These are phyloP conservation scores for Ceratobasidium sp. DNA, from an alignment of 1,284 basidiomycete species.

Conservation along the genomic window DNA sequence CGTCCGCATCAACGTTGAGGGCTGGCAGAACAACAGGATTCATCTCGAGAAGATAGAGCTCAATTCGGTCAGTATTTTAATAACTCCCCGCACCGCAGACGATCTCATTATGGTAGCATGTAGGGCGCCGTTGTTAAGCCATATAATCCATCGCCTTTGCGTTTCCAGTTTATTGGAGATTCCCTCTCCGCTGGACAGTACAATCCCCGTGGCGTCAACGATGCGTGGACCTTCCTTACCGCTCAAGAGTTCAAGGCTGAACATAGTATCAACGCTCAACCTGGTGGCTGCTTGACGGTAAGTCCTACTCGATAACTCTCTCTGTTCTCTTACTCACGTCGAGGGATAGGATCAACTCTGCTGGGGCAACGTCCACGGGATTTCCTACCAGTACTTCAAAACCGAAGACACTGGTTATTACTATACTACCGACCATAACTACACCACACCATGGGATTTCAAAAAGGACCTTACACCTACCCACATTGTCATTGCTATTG, in stretches of 20 bases:
- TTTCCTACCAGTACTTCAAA: slow-evolving; percentile 63
- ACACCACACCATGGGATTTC: slow-evolving; percentile 72
- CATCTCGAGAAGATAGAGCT: slow-evolving; percentile 65
- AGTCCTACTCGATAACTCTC: slow-evolving; percentile 43
- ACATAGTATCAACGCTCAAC: slow-evolving; percentile 66
- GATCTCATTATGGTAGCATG: not conserved
- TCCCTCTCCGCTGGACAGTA: slow-evolving; percentile 71
- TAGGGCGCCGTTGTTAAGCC: slow-evolving; percentile 65
- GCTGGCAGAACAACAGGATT: slow-evolving; percentile 72
- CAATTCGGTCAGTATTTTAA: slow-evolving; percentile 60
- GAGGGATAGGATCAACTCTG: slow-evolving; percentile 65
- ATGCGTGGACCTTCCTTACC: slow-evolving; percentile 70
- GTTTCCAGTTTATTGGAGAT: slow-evolving; percentile 72
- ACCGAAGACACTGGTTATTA: slow-evolving; percentile 71
- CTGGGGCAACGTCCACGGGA: slow-evolving; percentile 69
- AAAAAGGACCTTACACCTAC: slow-evolving; percentile 64
- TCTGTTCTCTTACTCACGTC: not conserved
- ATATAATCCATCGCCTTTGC: slow-evolving; percentile 63
- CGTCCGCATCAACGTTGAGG: slow-evolving; percentile 66
- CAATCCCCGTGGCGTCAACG: slow-evolving; percentile 59
- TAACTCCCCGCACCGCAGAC: not conserved
- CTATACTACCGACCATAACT: slow-evolving; percentile 69
- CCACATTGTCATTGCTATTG: slow-evolving; percentile 69
- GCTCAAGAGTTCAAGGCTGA: slow-evolving; percentile 69
- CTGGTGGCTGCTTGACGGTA: slow-evolving; percentile 67